Percentiles rank a stretch among this genome's conserved stretches.
Evolutionary conservation across 2,329 filamentous ascomycete species (phyloP).

Genomic region (Domatiomyces catenatus): DNA sequence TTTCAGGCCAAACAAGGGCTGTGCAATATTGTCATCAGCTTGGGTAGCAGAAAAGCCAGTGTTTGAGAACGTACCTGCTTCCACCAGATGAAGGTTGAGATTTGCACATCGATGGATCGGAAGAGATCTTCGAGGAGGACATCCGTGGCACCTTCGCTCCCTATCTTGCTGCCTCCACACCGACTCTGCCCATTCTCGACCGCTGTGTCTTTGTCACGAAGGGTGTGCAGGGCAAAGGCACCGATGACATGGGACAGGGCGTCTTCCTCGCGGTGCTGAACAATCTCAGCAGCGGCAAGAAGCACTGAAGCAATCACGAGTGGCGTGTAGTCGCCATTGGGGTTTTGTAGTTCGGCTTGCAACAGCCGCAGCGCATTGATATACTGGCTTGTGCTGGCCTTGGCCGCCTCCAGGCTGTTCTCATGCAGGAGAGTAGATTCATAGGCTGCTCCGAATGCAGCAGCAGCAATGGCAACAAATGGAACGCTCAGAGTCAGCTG

Average conservation of each 20-base stretch:
- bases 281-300: not conserved
- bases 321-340: not conserved
- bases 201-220: not conserved
- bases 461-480: not conserved
- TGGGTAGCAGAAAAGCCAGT: not conserved
- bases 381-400: not conserved
- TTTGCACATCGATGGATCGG: not conserved
- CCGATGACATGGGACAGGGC: not conserved
- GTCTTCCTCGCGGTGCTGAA: not conserved
- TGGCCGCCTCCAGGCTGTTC: not conserved
- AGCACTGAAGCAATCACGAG: not conserved
- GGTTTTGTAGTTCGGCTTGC: not conserved
- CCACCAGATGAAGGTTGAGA: not conserved
- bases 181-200: not conserved
- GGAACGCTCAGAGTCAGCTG: not conserved
- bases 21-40: not conserved
- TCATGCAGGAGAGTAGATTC: not conserved
- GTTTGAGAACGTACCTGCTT: not conserved
- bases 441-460: slow-evolving; percentile 1
- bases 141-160: not conserved
- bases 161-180: not conserved
- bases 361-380: not conserved
- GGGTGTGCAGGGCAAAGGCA: not conserved
- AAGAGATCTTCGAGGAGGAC: not conserved
- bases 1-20: not conserved